phyloP scores from a whole-genome alignment of 2,329 filamentous ascomycete species.

The Cordyceps fumosorosea region DNA sequence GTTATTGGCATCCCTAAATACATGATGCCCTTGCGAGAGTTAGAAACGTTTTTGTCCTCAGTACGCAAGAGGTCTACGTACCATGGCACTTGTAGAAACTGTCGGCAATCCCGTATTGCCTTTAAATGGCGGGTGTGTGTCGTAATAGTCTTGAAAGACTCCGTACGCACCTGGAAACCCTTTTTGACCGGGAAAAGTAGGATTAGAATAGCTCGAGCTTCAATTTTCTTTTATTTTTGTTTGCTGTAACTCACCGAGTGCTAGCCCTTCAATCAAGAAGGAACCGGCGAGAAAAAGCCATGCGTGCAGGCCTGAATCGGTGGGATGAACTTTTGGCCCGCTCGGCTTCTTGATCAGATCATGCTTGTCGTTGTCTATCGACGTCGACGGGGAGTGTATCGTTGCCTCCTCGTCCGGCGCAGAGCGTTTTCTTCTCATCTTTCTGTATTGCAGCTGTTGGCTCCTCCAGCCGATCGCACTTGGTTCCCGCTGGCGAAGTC shows the following conservation, averaged over 20 bases:
- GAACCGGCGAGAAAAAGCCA: slow-evolving; percentile 24
- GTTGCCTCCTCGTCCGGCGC: not conserved
- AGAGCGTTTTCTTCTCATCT: not conserved
- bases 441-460: not conserved
- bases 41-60: not conserved
- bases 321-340: not conserved
- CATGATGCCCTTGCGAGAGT: slow-evolving; percentile 34
- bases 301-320: slow-evolving; percentile 26
- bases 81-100: slow-evolving; percentile 54
- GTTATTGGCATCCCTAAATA: slow-evolving; percentile 42
- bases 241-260: slow-evolving; percentile 10
- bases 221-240: not conserved
- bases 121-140: slow-evolving; percentile 46
- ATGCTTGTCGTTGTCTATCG: slow-evolving; percentile 1
- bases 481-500: not conserved
- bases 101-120: slow-evolving; percentile 44
- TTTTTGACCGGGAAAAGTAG: slow-evolving; percentile 28
- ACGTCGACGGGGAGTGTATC: not conserved
- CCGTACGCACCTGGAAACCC: slow-evolving; percentile 60
- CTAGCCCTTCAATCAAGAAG: slow-evolving; percentile 18
- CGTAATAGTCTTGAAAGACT: slow-evolving; percentile 61
- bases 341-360: not conserved
- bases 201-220: not conserved
- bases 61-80: slow-evolving; percentile 14
- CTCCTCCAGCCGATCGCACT: too few relatives aligned